Percentiles rank a stretch among this genome's conserved stretches.
phyloP scores from a whole-genome alignment of 75 land plant genomes.

The Picea glauca region DNA sequence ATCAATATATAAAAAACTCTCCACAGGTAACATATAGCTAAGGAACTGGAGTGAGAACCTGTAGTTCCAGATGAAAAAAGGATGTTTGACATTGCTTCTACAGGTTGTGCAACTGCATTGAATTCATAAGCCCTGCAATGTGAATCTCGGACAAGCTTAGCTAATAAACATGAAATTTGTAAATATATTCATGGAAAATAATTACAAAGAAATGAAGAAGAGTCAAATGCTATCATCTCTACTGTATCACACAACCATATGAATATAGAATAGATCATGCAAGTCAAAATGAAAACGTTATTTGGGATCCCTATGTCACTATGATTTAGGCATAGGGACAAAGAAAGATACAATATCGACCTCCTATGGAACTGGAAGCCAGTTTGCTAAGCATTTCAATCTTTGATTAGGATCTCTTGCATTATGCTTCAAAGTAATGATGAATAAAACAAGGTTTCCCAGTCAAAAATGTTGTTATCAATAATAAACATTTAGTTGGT shows the following conservation, averaged over 20 bases:
- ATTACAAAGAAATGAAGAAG: not conserved
- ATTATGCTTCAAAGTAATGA: not conserved
- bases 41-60: constrained; percentile 36
- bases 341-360: not conserved
- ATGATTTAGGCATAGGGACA: not conserved
- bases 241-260: not conserved
- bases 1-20: not conserved
- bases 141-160: not conserved
- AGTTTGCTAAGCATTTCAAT: too few species aligned
- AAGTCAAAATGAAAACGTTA: not conserved
- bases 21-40: not conserved
- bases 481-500: not conserved
- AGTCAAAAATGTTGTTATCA: not conserved
- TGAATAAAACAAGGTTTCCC: not conserved
- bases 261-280: not conserved
- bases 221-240: not conserved
- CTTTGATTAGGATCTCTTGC: too few species aligned
- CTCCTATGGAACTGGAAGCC: not conserved
- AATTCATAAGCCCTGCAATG: constrained; percentile 43
- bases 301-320: not conserved
- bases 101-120: constrained; percentile 46
- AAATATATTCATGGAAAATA: not conserved
- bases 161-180: not conserved
- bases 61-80: constrained; percentile 99
- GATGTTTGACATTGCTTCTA: constrained; percentile 75